These are phyloP conservation scores for Phellopilus nigrolimitatus DNA, from an alignment of 1,284 basidiomycete genomes.

Conservation along the genomic window DNA sequence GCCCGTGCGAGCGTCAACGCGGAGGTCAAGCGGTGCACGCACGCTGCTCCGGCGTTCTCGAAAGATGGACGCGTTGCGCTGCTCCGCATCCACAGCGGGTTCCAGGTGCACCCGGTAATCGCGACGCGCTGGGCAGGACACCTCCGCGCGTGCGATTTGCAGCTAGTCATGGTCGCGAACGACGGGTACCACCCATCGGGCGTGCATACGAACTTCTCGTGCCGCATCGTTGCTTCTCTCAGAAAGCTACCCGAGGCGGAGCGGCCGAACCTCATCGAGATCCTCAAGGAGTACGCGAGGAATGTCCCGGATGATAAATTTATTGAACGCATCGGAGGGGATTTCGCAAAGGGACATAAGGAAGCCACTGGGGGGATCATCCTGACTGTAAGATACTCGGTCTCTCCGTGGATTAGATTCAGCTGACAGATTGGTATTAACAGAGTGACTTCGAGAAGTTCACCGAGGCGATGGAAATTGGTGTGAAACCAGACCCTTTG, in stretches of 20 bases:
- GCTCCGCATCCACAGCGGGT: constrained; percentile 28
- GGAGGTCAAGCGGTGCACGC: constrained; percentile 28
- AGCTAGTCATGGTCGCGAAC: constrained; percentile 33
- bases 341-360: constrained; percentile 33
- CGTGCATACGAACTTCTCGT: constrained; percentile 30
- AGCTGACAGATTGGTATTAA: not conserved
- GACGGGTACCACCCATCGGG: constrained; percentile 27
- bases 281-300: constrained; percentile 28
- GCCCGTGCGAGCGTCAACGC: constrained; percentile 27
- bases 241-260: constrained; percentile 13
- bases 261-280: constrained; percentile 28
- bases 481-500: constrained; percentile 11
- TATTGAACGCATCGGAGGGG: constrained; percentile 27
- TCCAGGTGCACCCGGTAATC: constrained; percentile 33
- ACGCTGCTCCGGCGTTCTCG: constrained; percentile 27
- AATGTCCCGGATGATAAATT: constrained; percentile 24
- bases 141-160: constrained; percentile 29
- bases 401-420: too few relatives aligned
- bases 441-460: constrained; percentile 18
- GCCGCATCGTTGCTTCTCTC: constrained; percentile 24
- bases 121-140: constrained; percentile 32
- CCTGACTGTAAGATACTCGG: constrained; percentile 12
- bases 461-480: constrained; percentile 17
- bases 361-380: constrained; percentile 33
- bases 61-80: constrained; percentile 31